phyloP scores from a whole-genome alignment of 2,329 filamentous ascomycete genomes.

The Lizonia empirigonia region DNA sequence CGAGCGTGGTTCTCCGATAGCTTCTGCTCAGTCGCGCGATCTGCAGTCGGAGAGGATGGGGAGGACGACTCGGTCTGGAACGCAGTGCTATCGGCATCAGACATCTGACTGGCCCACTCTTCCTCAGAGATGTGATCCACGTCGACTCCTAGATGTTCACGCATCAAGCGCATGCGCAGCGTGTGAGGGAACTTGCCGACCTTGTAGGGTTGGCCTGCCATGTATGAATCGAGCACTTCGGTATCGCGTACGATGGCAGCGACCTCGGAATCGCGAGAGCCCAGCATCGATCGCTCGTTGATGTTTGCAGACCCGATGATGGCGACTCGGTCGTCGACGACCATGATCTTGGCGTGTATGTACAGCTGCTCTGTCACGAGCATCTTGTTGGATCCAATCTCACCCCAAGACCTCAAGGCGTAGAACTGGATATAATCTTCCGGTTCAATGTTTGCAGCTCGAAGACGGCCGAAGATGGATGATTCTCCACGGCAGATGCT shows the following conservation, averaged over 20 bases:
- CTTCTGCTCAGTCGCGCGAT: slow-evolving; percentile 48
- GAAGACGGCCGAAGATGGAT: slow-evolving; percentile 88
- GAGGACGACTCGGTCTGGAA: slow-evolving; percentile 45
- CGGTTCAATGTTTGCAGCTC: slow-evolving; percentile 80
- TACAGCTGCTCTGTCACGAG: slow-evolving; percentile 96
- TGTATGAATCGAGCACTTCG: slow-evolving; percentile 88
- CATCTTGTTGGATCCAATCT: slow-evolving; percentile 79
- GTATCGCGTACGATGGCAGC: slow-evolving; percentile 90
- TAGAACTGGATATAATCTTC: slow-evolving; percentile 97
- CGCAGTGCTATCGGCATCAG: slow-evolving; percentile 72
- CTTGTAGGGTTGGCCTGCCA: slow-evolving; percentile 87
- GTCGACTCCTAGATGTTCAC: slow-evolving; percentile 94
- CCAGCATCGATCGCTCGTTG: slow-evolving; percentile 95
- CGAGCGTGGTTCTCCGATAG: slow-evolving; percentile 49
- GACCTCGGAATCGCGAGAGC: slow-evolving; percentile 87
- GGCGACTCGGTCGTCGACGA: slow-evolving; percentile 90
- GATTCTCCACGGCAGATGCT: slow-evolving; percentile 92
- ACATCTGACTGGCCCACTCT: slow-evolving; percentile 42
- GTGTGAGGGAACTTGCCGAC: slow-evolving; percentile 94
- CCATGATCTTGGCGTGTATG: slow-evolving; percentile 95
- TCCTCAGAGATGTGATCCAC: slow-evolving; percentile 74
- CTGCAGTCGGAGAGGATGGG: slow-evolving; percentile 41
- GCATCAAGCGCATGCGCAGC: slow-evolving; percentile 89
- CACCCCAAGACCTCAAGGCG: slow-evolving; percentile 88
- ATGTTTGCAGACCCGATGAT: slow-evolving; percentile 98